Percentiles rank a stretch among this genome's conserved stretches.
Evolutionary conservation across 768 basidiomycete genomes (phyloP).

Genomic region (Tubosaeta sp.): DNA sequence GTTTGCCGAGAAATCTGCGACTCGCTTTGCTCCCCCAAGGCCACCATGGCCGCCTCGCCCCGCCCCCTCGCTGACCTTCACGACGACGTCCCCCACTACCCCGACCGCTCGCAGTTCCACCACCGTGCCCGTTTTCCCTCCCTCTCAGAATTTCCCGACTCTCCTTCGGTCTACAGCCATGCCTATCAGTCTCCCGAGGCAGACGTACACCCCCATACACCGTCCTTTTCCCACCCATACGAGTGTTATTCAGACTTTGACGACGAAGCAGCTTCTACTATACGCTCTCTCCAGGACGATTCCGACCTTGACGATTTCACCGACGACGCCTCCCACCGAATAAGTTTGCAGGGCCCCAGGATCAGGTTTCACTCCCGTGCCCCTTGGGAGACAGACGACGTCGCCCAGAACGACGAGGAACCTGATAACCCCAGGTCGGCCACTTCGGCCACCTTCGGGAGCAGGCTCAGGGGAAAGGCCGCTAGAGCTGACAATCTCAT

Average conservation of each 20-base stretch:
- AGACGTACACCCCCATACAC: conserved; percentile 22
- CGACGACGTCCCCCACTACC: conserved; percentile 47
- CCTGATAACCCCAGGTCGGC: conserved; percentile 35
- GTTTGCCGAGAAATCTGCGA: conserved; percentile 1
- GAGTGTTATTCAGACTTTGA: conserved; percentile 55
- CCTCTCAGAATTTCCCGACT: conserved; percentile 56
- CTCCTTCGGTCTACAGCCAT: conserved; percentile 67
- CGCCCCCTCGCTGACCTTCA: conserved; percentile 32
- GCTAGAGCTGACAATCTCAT: conserved; percentile 35
- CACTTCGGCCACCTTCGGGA: conserved; percentile 26
- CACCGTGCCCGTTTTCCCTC: conserved; percentile 47
- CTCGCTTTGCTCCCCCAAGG: background rate
- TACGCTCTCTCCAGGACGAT: conserved; percentile 32
- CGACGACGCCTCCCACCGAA: conserved; percentile 44
- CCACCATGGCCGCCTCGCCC: conserved; percentile 40
- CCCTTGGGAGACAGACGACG: conserved; percentile 72
- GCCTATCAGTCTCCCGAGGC: conserved; percentile 53
- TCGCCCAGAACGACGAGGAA: conserved; percentile 43
- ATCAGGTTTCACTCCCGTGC: conserved; percentile 79
- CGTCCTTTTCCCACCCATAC: conserved; percentile 37
- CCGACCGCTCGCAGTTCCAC: conserved; percentile 40
- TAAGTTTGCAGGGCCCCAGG: conserved; percentile 78
- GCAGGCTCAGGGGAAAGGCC: conserved; percentile 27
- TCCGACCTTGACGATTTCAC: conserved; percentile 36
- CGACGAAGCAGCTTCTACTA: conserved; percentile 39